Evolutionary conservation across 306 rosid genomes (phyloP), one percentile per base, ranked within the genome.

Genomic region (Cicer arietinum): DNA sequence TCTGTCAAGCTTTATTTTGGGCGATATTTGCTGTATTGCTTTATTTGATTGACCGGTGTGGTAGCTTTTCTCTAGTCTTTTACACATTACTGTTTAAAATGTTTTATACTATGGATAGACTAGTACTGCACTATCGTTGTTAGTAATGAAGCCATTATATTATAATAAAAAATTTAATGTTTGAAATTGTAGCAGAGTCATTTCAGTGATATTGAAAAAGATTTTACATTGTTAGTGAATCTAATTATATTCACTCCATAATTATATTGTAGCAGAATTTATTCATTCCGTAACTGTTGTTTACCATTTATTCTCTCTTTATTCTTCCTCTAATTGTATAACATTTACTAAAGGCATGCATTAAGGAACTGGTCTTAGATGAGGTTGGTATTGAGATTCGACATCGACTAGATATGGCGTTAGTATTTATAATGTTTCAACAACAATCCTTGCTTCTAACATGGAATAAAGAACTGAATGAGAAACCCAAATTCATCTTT

Each of bases 1-100:
- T 58, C 65, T 67, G 47, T 57, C 64, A 6, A 76, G 75, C 35
- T 50, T 22, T 35, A 37, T 66, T 59, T 58, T 2, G 5, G 37
- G 37, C 0, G 37, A 30, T 30, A 4, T 17, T 58, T 9, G 0
- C 30, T 11, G 58, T 57, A 46, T 73, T 47, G 13, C 37, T n/a
- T 39, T 75, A 17, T 35, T 62, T 60, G 12, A 54, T 70, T 46
- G 46, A 25, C 43, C 10, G 6, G 16, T 41, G 40, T 58, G 42
- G 75, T 39, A 30, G 71, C 45, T 67, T 12, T 47, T 70, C 44
- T 18, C 22, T 42, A 54, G 47, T 43, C 52, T 51, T 6, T 30
- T 71, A 41, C 53, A 17, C 39, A 8, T 30, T 30, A 30, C 37
- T 3, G 4, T 10, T 61, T 61, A 2, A 35, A 51, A 16, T n/a